Conservation (phyloP, 805 yeast genomes). For the Tetrapisispora fleetii region DNA sequence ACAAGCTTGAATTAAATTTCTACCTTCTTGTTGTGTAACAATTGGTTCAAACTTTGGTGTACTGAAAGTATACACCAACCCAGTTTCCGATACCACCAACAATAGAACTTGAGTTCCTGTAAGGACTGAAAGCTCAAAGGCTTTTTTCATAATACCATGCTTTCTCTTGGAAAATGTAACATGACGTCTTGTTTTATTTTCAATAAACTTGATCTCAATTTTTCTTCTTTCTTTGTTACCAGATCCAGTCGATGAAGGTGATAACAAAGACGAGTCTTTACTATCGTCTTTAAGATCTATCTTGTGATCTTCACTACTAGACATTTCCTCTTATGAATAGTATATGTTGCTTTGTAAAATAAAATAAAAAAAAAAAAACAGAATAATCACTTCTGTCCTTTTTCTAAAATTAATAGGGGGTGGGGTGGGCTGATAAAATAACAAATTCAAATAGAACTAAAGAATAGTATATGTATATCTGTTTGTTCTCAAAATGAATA, state of each 20-base stretch:
- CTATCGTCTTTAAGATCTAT: background rate
- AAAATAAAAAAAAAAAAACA: too few species aligned
- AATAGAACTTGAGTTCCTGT: slow-evolving; percentile 96
- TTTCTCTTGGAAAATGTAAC: slow-evolving; percentile 96
- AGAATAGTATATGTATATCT: too few species aligned
- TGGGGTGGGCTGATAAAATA: too few species aligned
- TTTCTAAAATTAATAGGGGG: too few species aligned
- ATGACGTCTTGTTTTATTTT: slow-evolving; percentile 95
- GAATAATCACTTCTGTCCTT: too few species aligned
- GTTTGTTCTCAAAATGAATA: too few species aligned
- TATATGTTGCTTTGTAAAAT: background rate
- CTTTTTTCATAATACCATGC: slow-evolving; percentile 99
- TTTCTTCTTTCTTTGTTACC: slow-evolving; percentile 60
- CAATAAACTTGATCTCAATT: slow-evolving; percentile 93
- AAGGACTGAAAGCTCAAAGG: slow-evolving; percentile 92
- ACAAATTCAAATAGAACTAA: too few species aligned
- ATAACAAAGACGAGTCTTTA: background rate
- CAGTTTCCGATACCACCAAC: slow-evolving; percentile 96
- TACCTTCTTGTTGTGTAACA: slow-evolving; percentile 95
- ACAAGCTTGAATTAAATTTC: slow-evolving; percentile 92
- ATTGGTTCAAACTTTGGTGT: slow-evolving; percentile 98
- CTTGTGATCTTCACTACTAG: background rate
- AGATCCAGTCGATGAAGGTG: background rate
- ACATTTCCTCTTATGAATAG: background rate
- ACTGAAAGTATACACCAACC: slow-evolving; percentile 93